Evolutionary conservation across 2,329 filamentous ascomycete genomes (phyloP), one percentile per base, ranked within the genome.

Genomic region (Aspergillus fijiensis): DNA sequence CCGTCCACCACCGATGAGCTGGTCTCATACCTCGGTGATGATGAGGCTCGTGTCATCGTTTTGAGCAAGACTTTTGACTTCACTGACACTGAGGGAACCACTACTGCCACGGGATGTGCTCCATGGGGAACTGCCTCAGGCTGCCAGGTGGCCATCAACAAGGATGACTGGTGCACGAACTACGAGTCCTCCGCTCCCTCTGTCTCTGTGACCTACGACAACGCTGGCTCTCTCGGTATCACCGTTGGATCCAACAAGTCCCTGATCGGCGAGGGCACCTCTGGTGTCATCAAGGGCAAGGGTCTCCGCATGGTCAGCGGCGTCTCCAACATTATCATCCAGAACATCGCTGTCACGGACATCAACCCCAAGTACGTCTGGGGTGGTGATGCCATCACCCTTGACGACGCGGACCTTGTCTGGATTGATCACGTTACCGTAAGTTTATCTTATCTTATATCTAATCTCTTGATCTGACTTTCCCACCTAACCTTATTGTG

Each of bases 131-230:
- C 82, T 31, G 80, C 70, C 16, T 74, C 81, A 3, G 73, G 60
- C 14, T 85, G 86, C 74, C 85, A 88, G 77, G 66, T 81, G 48
- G 83, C 85, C 63, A 87, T 88, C 71, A 84, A 87, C 77, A 76
- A 84, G 76, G 76, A 86, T 69, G 69, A 79, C 68, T 85, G 83
- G 81, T 88, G 85, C 73, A 76, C 71, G 58, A 86, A 87, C 76
- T 84, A 87, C 72, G 77, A 87, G 73, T 76, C 82, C 56, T 75
- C 77, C 31, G 81, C 82, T 2, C 77, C 81, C 35, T 78, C 76
- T 54, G 77, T 76, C 47, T 75, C 76, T 4, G 80, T 71, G 2
- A 62, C 53, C 21, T 79, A 78, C 61, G 81, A 86, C 74, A 85
- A 82, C 58, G 84, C 84, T 42, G 83, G 78, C 62, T 62, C 76